Evolutionary conservation across 768 basidiomycete genomes (phyloP).

Genomic region (Rhodotorula sphaerocarpa): DNA sequence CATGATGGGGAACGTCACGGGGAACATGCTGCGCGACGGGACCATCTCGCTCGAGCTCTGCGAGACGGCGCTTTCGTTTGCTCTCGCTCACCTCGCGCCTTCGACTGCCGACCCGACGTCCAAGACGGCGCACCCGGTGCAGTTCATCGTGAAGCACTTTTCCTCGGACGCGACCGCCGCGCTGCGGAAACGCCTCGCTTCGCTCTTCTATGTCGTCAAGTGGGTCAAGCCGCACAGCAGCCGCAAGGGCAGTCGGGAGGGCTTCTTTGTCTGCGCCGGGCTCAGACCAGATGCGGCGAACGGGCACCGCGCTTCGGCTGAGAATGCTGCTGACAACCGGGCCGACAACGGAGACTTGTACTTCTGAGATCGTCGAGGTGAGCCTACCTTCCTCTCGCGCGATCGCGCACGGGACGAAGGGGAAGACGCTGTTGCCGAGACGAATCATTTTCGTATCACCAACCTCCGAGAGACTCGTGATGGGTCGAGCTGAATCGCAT

Average conservation of each 20-base stretch:
- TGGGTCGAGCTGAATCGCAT: background rate
- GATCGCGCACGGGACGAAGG: background rate
- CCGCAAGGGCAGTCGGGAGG: constrained; percentile 67
- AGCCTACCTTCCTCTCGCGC: background rate
- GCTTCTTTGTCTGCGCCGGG: constrained; percentile 76
- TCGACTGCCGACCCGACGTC: constrained; percentile 24
- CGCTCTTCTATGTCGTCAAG: constrained; percentile 58
- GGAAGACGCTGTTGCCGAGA: background rate
- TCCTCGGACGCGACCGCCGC: constrained; percentile 15
- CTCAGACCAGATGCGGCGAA: constrained; percentile 39
- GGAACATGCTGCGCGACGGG: constrained; percentile 59
- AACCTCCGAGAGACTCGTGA: constrained; percentile 1
- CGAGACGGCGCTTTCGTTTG: constrained; percentile 63
- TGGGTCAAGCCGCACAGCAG: constrained; percentile 76
- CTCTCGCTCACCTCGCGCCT: constrained; percentile 49
- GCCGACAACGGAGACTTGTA: background rate
- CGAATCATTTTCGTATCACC: constrained; percentile 9
- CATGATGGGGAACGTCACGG: constrained; percentile 78
- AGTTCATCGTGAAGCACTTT: constrained; percentile 20
- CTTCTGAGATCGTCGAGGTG: constrained; percentile 10
- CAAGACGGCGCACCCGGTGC: background rate
- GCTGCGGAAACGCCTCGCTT: constrained; percentile 28
- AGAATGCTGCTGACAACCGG: background rate
- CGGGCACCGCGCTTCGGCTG: background rate
- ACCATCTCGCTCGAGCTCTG: constrained; percentile 65